Evolutionary conservation across 805 yeast genomes (phyloP).

Genomic region (Hanseniaspora pseudoguilliermondii): DNA sequence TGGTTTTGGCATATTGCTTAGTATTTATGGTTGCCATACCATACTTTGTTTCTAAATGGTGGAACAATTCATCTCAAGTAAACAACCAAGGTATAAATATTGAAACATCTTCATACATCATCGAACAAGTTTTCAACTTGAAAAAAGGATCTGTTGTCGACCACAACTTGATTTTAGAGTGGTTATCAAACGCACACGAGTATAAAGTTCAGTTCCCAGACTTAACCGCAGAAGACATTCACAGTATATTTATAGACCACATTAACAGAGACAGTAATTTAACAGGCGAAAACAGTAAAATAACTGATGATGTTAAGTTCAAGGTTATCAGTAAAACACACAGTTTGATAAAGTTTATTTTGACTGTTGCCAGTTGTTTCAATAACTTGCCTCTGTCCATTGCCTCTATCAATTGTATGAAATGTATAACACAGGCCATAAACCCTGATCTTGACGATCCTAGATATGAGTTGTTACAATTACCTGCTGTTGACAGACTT

Average conservation of each 20-base stretch:
- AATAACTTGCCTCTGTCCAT: constrained; percentile 55
- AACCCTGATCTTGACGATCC: constrained; percentile 29
- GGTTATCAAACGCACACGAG: constrained; percentile 59
- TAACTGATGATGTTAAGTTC: constrained; percentile 30
- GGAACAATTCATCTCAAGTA: constrained; percentile 67
- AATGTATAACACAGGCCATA: constrained; percentile 66
- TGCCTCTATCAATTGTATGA: constrained; percentile 52
- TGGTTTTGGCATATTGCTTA: constrained; percentile 49
- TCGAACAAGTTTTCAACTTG: constrained; percentile 58
- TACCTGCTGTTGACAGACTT: constrained; percentile 54
- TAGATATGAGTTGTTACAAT: constrained; percentile 54
- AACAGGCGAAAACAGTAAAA: constrained; percentile 26
- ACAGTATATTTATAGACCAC: constrained; percentile 42
- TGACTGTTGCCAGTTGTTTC: constrained; percentile 73
- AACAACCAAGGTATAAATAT: constrained; percentile 76
- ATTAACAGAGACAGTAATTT: constrained; percentile 37
- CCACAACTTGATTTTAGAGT: constrained; percentile 41
- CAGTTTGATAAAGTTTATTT: constrained; percentile 51
- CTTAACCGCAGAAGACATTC: constrained; percentile 36
- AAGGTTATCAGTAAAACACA: constrained; percentile 53
- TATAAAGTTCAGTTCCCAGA: constrained; percentile 34
- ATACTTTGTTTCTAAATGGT: constrained; percentile 71
- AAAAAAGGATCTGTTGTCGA: constrained; percentile 55
- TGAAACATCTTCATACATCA: constrained; percentile 67
- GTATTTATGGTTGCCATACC: constrained; percentile 74